phyloP scores from a whole-genome alignment of 495 filamentous ascomycete genomes.

The Daldinia childiae region DNA sequence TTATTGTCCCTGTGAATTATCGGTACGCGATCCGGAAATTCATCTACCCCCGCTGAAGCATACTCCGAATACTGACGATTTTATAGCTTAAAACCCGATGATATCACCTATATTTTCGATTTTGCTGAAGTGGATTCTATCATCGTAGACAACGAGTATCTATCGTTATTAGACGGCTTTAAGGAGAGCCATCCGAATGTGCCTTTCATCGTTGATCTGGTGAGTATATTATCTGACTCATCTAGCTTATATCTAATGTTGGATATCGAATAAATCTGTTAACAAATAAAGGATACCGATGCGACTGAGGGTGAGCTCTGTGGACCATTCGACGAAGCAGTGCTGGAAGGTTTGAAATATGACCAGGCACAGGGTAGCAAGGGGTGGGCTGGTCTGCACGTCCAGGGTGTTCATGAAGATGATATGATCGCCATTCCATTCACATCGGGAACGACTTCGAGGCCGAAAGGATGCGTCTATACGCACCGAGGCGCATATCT shows the following conservation, averaged over 20 bases:
- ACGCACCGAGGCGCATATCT: constrained; percentile 90
- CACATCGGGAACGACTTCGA: constrained; percentile 92
- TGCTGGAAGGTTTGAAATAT: constrained; percentile 79
- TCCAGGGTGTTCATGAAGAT: constrained; percentile 76
- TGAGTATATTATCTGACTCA: constrained; percentile 31
- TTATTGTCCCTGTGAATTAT: constrained; percentile 90
- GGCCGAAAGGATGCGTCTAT: constrained; percentile 92
- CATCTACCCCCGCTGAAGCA: background rate
- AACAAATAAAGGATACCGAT: constrained; percentile 71
- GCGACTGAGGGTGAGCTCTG: constrained; percentile 74
- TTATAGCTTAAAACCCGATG: constrained; percentile 77
- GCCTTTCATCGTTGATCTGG: constrained; percentile 75
- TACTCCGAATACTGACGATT: constrained; percentile 6
- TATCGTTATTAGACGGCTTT: constrained; percentile 73
- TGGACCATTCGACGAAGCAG: constrained; percentile 85
- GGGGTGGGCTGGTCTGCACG: constrained; percentile 81
- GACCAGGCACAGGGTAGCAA: constrained; percentile 68
- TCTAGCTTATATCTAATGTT: background rate
- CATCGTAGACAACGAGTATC: constrained; percentile 84
- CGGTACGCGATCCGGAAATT: constrained; percentile 35
- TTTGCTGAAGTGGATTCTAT: constrained; percentile 89
- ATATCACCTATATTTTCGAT: constrained; percentile 88
- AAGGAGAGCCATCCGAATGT: constrained; percentile 65
- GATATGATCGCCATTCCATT: constrained; percentile 81
- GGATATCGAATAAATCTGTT: background rate